These are phyloP conservation scores for Coemansia javaensis DNA, from an alignment of 192 early-diverging fungal species.

Conservation along the genomic window DNA sequence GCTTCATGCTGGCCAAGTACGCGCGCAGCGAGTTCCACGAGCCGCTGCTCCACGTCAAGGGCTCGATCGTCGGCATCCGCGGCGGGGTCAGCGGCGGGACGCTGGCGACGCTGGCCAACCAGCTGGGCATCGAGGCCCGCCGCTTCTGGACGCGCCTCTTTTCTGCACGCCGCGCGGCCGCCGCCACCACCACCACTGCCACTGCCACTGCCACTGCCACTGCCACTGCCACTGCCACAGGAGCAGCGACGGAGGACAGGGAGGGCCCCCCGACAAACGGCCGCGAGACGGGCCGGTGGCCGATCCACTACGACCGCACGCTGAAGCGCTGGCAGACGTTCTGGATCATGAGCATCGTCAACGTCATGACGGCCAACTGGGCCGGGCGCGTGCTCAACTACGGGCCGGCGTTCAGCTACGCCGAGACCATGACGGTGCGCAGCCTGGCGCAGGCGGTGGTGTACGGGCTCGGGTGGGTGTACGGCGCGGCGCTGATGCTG, in stretches of 20 bases:
- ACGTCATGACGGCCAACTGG: constrained; percentile 20
- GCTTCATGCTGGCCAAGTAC: constrained; percentile 65
- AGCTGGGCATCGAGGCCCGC: constrained; percentile 13
- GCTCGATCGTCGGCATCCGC: constrained; percentile 50
- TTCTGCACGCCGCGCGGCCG: not conserved
- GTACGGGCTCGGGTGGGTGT: constrained; percentile 40
- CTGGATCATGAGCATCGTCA: constrained; percentile 45
- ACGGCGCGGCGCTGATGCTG: constrained; percentile 23
- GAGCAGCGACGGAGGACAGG: no score
- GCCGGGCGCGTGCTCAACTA: constrained; percentile 38
- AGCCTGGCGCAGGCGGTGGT: constrained; percentile 47
- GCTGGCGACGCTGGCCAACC: constrained; percentile 33
- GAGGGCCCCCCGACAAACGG: not conserved
- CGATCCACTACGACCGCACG: constrained; percentile 40
- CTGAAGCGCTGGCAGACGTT: constrained; percentile 48
- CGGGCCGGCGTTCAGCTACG: constrained; percentile 56
- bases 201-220: no score
- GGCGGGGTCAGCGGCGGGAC: constrained; percentile 71
- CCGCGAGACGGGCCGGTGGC: constrained; percentile 6
- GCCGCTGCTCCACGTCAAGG: constrained; percentile 59
- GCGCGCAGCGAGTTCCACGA: constrained; percentile 45
- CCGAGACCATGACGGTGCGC: constrained; percentile 56
- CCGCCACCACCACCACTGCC: no score
- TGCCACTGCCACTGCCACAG: no score
- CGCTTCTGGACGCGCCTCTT: not conserved